A percentile compares a stretch with the other conserved stretches of the same genome.
These are phyloP conservation scores for Diutina pseudorugosa DNA, from an alignment of 1,139 yeast species.

Conservation along the genomic window DNA sequence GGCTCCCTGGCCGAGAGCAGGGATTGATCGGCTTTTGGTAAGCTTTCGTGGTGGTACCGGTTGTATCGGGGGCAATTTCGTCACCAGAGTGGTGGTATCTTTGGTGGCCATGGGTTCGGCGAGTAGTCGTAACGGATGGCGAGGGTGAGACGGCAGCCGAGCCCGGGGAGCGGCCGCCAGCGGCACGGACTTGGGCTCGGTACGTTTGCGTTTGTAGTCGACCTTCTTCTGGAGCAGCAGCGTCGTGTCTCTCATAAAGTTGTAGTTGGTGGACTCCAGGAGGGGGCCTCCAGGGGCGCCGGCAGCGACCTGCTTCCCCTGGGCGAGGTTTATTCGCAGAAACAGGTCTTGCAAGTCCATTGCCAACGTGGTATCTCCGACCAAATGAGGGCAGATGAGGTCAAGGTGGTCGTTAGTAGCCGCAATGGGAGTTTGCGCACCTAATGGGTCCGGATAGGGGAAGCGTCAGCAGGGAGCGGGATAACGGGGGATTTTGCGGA, in stretches of 20 bases:
- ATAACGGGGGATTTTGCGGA: background rate
- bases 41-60: background rate
- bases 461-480: too few relatives aligned
- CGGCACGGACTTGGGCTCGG: background rate
- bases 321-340: constrained; percentile 3
- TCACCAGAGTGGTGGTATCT: background rate
- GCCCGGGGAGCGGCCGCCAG: background rate
- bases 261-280: background rate
- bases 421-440: background rate
- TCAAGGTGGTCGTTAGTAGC: background rate
- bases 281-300: background rate
- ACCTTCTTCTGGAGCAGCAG: constrained; percentile 4
- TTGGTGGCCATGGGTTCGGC: background rate
- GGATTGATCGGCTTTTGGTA: background rate
- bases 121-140: background rate
- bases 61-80: too few relatives aligned
- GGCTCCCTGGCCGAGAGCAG: background rate
- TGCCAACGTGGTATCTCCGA: background rate
- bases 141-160: background rate
- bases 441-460: background rate
- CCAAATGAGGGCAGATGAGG: background rate
- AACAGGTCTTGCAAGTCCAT: constrained; percentile 1
- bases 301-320: background rate
- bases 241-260: constrained; percentile 1
- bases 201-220: background rate